Conservation (phyloP, 306 rosid species). For the Datisca glomerata region DNA sequence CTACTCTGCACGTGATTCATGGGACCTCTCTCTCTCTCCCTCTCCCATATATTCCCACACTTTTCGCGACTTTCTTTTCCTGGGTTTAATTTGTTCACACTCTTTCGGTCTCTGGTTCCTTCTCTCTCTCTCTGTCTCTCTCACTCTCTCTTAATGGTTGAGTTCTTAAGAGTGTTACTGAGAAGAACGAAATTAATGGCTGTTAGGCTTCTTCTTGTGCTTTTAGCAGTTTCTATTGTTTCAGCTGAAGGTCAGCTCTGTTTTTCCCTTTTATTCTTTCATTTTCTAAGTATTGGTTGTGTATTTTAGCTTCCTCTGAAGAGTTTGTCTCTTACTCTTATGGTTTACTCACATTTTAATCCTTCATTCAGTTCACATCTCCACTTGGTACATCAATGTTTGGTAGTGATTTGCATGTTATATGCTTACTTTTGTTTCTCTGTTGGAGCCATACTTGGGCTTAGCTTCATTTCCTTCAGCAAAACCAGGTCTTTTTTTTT, state of each 20-base stretch:
- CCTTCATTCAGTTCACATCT: background rate
- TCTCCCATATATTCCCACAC: conserved; percentile 31
- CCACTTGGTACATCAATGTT: background rate
- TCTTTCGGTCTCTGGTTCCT: conserved; percentile 7
- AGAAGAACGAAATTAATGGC: conserved; percentile 36
- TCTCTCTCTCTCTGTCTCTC: conserved; percentile 14
- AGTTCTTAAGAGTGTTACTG: too few relatives aligned
- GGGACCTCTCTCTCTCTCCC: conserved; percentile 14
- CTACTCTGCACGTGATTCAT: conserved; percentile 50
- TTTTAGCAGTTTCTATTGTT: conserved; percentile 32
- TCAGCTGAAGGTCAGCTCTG: conserved; percentile 50
- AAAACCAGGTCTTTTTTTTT: too few relatives aligned
- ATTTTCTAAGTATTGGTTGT: background rate
- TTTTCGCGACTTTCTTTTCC: conserved; percentile 30
- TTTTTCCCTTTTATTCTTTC: background rate
- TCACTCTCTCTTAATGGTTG: conserved; percentile 29
- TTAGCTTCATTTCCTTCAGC: background rate
- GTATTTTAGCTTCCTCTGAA: background rate
- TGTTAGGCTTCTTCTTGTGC: conserved; percentile 35
- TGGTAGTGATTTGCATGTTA: background rate
- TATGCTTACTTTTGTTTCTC: background rate
- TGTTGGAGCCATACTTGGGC: background rate
- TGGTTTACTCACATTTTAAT: background rate
- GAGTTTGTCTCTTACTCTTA: background rate
- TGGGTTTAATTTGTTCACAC: conserved; percentile 21